Percentiles rank a stretch among this genome's conserved stretches.
Conservation (phyloP, 2,329 filamentous ascomycete genomes). For the Arthrobotrys sphaeroides region DNA sequence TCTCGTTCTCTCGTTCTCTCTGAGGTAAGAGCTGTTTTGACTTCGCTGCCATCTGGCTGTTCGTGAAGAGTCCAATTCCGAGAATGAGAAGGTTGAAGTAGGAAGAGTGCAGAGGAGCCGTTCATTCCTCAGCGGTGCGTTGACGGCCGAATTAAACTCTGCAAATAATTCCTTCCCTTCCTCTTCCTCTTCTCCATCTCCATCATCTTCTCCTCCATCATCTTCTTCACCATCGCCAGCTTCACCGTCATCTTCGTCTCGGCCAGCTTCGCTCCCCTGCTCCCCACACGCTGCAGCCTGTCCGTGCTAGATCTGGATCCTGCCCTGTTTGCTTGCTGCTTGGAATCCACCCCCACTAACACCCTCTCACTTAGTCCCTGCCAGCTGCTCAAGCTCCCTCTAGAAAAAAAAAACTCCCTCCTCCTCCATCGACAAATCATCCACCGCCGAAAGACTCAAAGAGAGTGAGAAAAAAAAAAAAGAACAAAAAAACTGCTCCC, state of each 20-base stretch:
- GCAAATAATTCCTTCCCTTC: neutral
- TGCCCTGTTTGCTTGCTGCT: conserved; percentile 1
- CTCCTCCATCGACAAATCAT: neutral
- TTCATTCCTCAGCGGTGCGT: neutral
- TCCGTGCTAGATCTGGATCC: neutral
- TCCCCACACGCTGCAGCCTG: neutral
- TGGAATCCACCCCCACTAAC: neutral
- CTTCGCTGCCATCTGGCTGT: neutral
- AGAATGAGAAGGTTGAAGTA: neutral
- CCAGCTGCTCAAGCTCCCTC: conserved; percentile 1
- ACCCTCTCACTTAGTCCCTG: neutral
- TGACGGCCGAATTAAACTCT: neutral
- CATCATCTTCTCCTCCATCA: neutral
- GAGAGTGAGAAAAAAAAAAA: neutral
- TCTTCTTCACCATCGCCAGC: neutral
- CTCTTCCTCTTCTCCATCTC: neutral
- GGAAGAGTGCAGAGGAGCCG: neutral
- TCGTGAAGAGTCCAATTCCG: neutral
- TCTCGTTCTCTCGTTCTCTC: neutral
- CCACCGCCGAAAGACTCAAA: neutral
- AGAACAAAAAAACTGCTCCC: conserved; percentile 5
- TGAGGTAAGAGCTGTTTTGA: conserved; percentile 5
- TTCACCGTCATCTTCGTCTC: neutral
- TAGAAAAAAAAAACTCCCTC: neutral
- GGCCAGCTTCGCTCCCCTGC: neutral